phyloP scores from a whole-genome alignment of 2,329 filamentous ascomycete genomes.

The Botrytis deweyae region DNA sequence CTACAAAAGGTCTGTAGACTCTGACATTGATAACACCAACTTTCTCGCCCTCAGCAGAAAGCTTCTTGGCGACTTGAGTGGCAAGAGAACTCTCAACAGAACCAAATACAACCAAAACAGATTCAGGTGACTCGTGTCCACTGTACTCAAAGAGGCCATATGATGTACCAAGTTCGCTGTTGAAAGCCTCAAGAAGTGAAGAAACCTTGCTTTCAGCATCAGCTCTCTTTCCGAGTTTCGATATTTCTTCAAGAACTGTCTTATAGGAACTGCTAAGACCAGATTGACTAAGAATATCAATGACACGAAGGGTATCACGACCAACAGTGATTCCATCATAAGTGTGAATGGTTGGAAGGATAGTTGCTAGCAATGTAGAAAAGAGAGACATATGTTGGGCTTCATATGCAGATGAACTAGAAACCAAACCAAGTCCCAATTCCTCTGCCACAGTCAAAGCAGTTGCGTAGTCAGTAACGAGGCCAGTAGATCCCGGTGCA shows the following conservation, averaged over 20 bases:
- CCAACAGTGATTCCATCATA: conserved; percentile 85
- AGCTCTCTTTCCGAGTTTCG: conserved; percentile 65
- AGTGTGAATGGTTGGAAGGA: conserved; percentile 81
- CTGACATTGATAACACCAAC: conserved; percentile 89
- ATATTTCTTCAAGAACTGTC: conserved; percentile 60
- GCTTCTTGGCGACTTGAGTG: conserved; percentile 72
- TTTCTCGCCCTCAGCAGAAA: conserved; percentile 71
- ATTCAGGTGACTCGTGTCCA: conserved; percentile 75
- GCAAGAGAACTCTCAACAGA: conserved; percentile 86
- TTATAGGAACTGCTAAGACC: conserved; percentile 69
- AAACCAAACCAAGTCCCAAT: conserved; percentile 80
- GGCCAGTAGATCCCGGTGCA: conserved; percentile 56
- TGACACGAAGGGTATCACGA: conserved; percentile 76
- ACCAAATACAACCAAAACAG: conserved; percentile 88
- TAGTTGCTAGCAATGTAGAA: conserved; percentile 73
- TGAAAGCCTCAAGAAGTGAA: conserved; percentile 71
- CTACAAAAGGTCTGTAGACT: conserved; percentile 91
- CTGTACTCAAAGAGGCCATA: conserved; percentile 94
- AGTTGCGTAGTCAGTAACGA: conserved; percentile 84
- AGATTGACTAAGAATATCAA: conserved; percentile 74
- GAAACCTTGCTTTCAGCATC: conserved; percentile 71
- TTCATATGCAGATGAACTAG: conserved; percentile 85
- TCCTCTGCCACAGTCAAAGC: conserved; percentile 83
- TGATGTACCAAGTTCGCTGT: conserved; percentile 87
- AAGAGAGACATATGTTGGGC: conserved; percentile 94